Evolutionary conservation across 768 basidiomycete species (phyloP).

Genomic region (Cytidiella melzeri): DNA sequence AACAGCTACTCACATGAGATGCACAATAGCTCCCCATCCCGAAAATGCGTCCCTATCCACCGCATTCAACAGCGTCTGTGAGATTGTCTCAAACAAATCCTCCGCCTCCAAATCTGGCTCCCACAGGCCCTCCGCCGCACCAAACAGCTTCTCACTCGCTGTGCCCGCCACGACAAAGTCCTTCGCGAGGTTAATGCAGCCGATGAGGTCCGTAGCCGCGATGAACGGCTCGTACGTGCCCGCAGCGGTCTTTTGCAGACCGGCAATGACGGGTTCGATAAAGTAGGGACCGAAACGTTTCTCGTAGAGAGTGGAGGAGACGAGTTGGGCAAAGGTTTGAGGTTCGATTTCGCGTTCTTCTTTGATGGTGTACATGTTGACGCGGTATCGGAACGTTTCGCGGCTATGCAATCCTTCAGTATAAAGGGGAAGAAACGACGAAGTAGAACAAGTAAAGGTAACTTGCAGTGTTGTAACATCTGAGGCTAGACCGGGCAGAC

Average conservation of each 20-base stretch:
- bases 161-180: constrained; percentile 97
- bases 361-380: constrained; percentile 99
- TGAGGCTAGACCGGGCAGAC: constrained; percentile 87
- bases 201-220: constrained; percentile 90
- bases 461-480: constrained; percentile 89
- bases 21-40: constrained; percentile 94
- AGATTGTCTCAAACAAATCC: constrained; percentile 97
- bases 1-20: constrained; percentile 73
- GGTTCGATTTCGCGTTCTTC: constrained; percentile 97
- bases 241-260: constrained; percentile 67
- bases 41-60: constrained; percentile 95
- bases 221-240: constrained; percentile 86
- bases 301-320: constrained; percentile 94
- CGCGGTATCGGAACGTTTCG: constrained; percentile 87
- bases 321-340: constrained; percentile 91
- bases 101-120: constrained; percentile 95
- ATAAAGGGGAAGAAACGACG: not conserved
- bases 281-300: constrained; percentile 95
- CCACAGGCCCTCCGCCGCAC: constrained; percentile 98
- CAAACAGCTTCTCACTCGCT: constrained; percentile 86
- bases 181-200: constrained; percentile 89
- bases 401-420: constrained; percentile 41
- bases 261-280: constrained; percentile 94
- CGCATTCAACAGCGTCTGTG: constrained; percentile 90
- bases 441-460: not conserved